Conservation (phyloP, 345 rosid species). For the Ceriops zippeliana region DNA sequence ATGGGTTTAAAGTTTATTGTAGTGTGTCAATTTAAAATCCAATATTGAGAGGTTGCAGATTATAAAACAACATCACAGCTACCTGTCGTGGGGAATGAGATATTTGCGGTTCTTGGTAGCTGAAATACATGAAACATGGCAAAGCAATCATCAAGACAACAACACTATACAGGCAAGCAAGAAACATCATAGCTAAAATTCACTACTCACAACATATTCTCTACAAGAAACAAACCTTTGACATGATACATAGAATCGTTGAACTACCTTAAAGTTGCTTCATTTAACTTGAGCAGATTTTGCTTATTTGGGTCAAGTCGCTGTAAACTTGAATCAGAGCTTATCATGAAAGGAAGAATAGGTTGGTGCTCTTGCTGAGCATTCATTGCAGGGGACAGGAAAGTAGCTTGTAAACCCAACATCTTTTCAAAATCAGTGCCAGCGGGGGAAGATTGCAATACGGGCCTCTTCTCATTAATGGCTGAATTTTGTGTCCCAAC, state of each 20-base stretch:
- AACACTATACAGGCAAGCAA: too few species aligned
- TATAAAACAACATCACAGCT: too few species aligned
- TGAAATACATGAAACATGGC: constrained; percentile 16
- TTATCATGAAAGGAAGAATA: neutral
- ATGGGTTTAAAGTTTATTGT: too few species aligned
- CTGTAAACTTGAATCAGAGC: constrained; percentile 8
- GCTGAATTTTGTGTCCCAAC: neutral
- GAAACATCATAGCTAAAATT: too few species aligned
- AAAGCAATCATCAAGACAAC: neutral
- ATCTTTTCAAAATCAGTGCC: neutral
- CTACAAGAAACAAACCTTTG: too few species aligned
- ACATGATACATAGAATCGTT: too few species aligned
- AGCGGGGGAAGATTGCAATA: constrained; percentile 8
- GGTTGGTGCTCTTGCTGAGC: neutral
- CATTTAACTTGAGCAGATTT: constrained; percentile 9
- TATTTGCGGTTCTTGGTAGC: constrained; percentile 3
- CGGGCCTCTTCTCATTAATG: constrained; percentile 13
- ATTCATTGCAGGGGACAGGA: constrained; percentile 5
- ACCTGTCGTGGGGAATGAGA: too few species aligned
- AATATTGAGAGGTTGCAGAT: too few species aligned
- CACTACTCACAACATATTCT: too few species aligned
- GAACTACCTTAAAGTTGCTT: constrained; percentile 18
- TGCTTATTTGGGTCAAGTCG: constrained; percentile 12
- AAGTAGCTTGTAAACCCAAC: constrained; percentile 9
- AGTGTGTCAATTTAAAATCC: too few species aligned